Conservation (phyloP, 306 rosid species). For the Betula pendula region DNA sequence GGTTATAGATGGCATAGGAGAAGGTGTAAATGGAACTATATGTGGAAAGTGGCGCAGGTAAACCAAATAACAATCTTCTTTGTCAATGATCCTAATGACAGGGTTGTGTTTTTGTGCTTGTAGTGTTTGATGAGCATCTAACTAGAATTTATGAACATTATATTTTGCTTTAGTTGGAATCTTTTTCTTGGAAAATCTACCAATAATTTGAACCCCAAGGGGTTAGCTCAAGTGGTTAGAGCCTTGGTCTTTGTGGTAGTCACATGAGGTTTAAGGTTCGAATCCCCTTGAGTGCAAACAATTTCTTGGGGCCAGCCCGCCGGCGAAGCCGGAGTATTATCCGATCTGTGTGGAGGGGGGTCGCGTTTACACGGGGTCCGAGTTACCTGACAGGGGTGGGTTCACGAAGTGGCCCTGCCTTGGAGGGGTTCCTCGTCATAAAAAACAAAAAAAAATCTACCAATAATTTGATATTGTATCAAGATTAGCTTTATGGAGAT, state of each 20-base stretch:
- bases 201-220: not conserved
- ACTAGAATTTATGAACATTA: not conserved
- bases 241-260: too few species aligned
- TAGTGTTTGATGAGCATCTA: not conserved
- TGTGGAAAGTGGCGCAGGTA: slow-evolving; percentile 99
- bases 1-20: slow-evolving; percentile 41
- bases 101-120: not conserved
- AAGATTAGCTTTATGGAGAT: not conserved
- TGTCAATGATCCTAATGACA: not conserved
- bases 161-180: not conserved
- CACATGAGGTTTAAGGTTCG: too few species aligned
- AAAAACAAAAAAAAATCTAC: too few species aligned
- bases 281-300: too few species aligned
- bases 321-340: too few species aligned
- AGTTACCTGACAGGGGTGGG: too few species aligned
- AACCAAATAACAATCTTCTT: slow-evolving; percentile 17
- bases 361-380: too few species aligned
- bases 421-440: too few species aligned
- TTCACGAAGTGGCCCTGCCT: too few species aligned
- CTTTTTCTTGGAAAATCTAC: slow-evolving; percentile 4
- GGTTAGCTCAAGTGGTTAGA: too few species aligned
- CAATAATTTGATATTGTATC: not conserved
- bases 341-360: too few species aligned
- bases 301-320: too few species aligned
- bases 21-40: slow-evolving; percentile 41